Base-by-base conservation (phyloP, 768 basidiomycete genomes). In the Hysterangium stoloniferum region DNA sequence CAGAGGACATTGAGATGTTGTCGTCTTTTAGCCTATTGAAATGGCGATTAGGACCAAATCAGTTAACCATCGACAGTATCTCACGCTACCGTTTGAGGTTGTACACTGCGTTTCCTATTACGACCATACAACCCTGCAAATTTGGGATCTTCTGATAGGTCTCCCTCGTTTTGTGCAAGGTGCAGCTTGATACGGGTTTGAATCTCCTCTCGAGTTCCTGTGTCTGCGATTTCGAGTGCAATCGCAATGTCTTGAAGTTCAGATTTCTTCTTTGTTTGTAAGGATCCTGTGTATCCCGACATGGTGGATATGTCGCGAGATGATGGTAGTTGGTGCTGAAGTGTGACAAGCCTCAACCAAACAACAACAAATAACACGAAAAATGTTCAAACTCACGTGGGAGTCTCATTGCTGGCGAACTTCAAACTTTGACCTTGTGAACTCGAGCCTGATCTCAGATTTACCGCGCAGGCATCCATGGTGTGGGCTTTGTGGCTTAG, bases 261-360 rank as follows among this genome's bases (percentile, higher is more conserved):
- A 3, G 69, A 69, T 63, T 85, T 85, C 67, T 82, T 84, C 66
- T 85, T 84, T n/a, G 74, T 59, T 53, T 70, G 72, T 24, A 84
- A 71, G 24, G 76, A 63, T 40, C 82, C 82, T 34, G 75, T 59
- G 59, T 67, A 82, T 29, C 64, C 34, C 17, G 49, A 41, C 49
- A 42, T 32, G 58, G 41, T 6, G 19, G 20, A 32, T 3, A 12
- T 25, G 19, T 15, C 7, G 43, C 28, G 9, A 8, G 28, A 28
- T 38, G 37, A 24, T 38, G 36, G 49, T 51, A 20, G 49, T 42
- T 51, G 22, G 12, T 4, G 17, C 7, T 6, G 28, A 42, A 25
- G 27, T 19, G 28, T 20, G 38, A 27, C 15, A 15, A 19, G 22
- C 15, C 8, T 4, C 9, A 3, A 35, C 22, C 48, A 51, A 51